These are phyloP conservation scores for Xylaria scruposa DNA, from an alignment of 495 filamentous ascomycete species.

Conservation along the genomic window DNA sequence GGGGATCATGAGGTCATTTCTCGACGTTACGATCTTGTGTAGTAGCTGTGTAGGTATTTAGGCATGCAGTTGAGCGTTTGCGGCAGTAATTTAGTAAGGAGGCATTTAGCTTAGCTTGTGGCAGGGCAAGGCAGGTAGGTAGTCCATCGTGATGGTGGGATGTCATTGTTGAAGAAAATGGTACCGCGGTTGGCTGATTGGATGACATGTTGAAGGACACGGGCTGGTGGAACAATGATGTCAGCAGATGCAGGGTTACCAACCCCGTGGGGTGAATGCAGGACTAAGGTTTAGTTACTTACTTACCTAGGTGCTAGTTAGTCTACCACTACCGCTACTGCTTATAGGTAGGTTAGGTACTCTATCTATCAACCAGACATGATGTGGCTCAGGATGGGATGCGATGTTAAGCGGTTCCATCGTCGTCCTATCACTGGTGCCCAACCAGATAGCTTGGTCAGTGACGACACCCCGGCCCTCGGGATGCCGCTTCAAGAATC, in stretches of 20 bases:
- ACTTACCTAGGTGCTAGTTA: too few species aligned
- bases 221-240: conserved; percentile 14
- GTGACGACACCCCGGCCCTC: conserved; percentile 2
- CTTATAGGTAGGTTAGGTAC: too few species aligned
- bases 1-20: conserved; percentile 19
- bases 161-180: neutral
- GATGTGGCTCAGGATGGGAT: neutral
- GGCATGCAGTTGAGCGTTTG: neutral
- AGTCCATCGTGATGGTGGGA: too few species aligned
- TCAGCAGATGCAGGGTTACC: conserved; percentile 13
- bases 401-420: neutral
- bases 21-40: neutral
- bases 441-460: conserved; percentile 9
- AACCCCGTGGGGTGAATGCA: neutral
- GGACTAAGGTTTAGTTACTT: too few species aligned
- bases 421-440: neutral
- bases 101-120: neutral
- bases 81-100: neutral
- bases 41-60: neutral
- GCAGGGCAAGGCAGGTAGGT: neutral
- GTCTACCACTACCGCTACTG: neutral
- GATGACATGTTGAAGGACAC: neutral
- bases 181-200: neutral
- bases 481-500: conserved; percentile 12
- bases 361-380: neutral